Percentiles rank a stretch among this genome's conserved stretches.
These are phyloP conservation scores for Erodium maritimum DNA, from an alignment of 345 rosid species.

Conservation along the genomic window DNA sequence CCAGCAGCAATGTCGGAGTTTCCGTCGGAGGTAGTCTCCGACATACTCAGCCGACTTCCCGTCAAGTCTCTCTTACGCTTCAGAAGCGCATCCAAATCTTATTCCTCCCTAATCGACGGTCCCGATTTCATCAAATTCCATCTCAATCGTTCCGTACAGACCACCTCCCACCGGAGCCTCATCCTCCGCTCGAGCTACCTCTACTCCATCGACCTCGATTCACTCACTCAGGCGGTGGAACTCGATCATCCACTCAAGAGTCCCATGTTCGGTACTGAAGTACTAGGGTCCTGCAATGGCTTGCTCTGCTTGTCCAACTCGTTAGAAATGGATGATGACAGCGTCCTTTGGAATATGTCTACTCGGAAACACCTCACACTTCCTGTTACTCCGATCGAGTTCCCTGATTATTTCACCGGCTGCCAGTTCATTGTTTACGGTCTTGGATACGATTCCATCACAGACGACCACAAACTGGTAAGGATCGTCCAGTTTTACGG, in stretches of 20 bases:
- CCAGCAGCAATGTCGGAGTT: neutral
- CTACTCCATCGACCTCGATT: conserved; percentile 16
- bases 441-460: conserved; percentile 25
- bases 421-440: conserved; percentile 24
- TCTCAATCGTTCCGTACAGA: conserved; percentile 15
- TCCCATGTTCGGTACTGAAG: conserved; percentile 19
- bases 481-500: conserved; percentile 23
- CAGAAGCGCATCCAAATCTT: conserved; percentile 19
- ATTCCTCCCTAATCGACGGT: conserved; percentile 17
- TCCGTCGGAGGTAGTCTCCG: conserved; percentile 11
- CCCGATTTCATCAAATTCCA: conserved; percentile 16
- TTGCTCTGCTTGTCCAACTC: conserved; percentile 23
- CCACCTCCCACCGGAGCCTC: conserved; percentile 14
- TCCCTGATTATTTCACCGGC: conserved; percentile 11
- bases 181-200: conserved; percentile 18
- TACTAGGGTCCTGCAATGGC: conserved; percentile 31
- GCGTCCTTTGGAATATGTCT: conserved; percentile 26
- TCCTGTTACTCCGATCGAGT: conserved; percentile 10
- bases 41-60: conserved; percentile 15
- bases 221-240: conserved; percentile 5
- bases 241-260: conserved; percentile 20
- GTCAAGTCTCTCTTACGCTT: conserved; percentile 27
- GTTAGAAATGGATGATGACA: conserved; percentile 9
- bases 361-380: conserved; percentile 16
- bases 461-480: conserved; percentile 24